A percentile compares a stretch with the other conserved stretches of the same genome.
Conservation (phyloP, 2,329 filamentous ascomycete genomes). For the Penicillium oxalicum region DNA sequence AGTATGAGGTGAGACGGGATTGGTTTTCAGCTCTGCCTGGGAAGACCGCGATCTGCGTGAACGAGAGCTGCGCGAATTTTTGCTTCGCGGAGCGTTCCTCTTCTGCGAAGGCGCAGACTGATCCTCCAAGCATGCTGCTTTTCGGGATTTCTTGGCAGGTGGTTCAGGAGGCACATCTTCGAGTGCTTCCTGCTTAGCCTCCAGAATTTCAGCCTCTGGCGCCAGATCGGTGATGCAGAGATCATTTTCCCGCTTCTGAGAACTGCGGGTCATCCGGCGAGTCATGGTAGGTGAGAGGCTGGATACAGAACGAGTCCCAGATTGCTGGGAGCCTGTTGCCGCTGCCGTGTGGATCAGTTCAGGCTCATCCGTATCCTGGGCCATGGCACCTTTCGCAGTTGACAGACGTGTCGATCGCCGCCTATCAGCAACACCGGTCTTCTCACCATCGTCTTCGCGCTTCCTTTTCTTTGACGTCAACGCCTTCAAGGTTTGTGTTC, state of each 20-base stretch:
- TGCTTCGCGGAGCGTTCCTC: conserved; percentile 10
- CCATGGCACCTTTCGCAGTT: conserved; percentile 10
- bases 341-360: conserved; percentile 14
- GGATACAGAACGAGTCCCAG: conserved; percentile 6
- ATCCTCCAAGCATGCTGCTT: conserved; percentile 26
- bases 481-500: neutral
- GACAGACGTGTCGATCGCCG: conserved; percentile 28
- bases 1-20: neutral
- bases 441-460: conserved; percentile 20
- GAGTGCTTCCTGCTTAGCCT: neutral
- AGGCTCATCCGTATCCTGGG: conserved; percentile 8
- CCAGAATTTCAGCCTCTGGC: neutral
- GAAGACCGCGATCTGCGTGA: conserved; percentile 19
- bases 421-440: conserved; percentile 17
- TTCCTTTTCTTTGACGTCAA: conserved; percentile 32
- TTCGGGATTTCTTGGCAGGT: conserved; percentile 24
- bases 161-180: conserved; percentile 13
- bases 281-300: conserved; percentile 14
- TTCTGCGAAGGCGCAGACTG: conserved; percentile 10
- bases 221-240: neutral
- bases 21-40: conserved; percentile 4
- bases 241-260: conserved; percentile 12
- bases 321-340: neutral
- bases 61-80: conserved; percentile 13
- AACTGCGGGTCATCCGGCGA: conserved; percentile 22